Evolutionary conservation across 805 yeast genomes (phyloP).

Genomic region (Starmerella asiatica): DNA sequence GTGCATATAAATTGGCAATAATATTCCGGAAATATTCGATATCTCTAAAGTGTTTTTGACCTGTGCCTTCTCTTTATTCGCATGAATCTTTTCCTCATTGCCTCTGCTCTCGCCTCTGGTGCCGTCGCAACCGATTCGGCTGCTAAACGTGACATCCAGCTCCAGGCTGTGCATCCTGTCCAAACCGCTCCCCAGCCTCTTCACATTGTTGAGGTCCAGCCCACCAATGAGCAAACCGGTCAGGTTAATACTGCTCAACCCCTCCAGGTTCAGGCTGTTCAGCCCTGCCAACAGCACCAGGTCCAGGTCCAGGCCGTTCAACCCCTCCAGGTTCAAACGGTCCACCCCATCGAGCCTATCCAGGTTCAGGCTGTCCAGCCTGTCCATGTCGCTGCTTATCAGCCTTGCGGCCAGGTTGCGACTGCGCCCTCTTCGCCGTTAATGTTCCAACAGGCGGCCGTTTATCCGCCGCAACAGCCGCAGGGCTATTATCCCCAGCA

Average conservation of each 20-base stretch:
- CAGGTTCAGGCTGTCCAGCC: conserved; percentile 7
- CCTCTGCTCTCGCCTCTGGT: too few species aligned
- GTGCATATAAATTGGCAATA: too few species aligned
- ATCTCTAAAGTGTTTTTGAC: too few species aligned
- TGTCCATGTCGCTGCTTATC: background rate
- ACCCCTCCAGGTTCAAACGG: conserved; percentile 9
- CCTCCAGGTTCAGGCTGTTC: conserved; percentile 2
- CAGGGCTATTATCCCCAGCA: conserved; percentile 9
- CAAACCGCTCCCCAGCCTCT: background rate
- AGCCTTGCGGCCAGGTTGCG: conserved; percentile 6
- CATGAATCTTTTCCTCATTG: too few species aligned
- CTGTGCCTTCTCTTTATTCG: too few species aligned
- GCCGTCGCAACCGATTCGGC: too few species aligned
- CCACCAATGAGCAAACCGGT: background rate
- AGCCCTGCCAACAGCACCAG: background rate
- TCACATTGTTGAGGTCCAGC: background rate
- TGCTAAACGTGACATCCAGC: too few species aligned
- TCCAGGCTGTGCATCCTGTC: background rate
- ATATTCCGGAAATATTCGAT: too few species aligned
- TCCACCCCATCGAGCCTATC: conserved; percentile 3
- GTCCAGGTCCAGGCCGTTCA: conserved; percentile 3
- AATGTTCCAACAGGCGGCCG: background rate
- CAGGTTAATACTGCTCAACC: background rate
- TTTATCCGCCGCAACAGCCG: background rate
- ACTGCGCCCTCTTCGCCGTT: conserved; percentile 5